Conservation (phyloP, 192 early-diverging fungal genomes). For the Nowakowskiella sp. region DNA sequence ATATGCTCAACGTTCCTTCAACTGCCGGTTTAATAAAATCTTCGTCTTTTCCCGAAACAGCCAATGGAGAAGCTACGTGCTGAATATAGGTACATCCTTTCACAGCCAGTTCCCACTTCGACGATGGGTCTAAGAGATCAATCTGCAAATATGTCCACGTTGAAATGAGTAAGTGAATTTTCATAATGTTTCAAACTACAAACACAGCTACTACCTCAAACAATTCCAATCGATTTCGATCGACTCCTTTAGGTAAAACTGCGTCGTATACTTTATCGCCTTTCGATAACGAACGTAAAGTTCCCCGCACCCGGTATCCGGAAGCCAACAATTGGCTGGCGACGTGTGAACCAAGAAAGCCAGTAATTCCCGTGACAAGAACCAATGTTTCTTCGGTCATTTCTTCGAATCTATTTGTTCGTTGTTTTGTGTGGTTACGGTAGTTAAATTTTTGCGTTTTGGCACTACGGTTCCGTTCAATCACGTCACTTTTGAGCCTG, state of each 20-base stretch:
- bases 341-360: constrained; percentile 32
- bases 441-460: too few species aligned
- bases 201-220: constrained; percentile 11
- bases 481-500: too few species aligned
- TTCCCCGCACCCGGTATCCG: constrained; percentile 33
- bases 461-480: too few species aligned
- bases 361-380: constrained; percentile 39
- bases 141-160: background rate
- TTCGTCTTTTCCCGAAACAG: constrained; percentile 18
- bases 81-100: constrained; percentile 27
- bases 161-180: constrained; percentile 9
- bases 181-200: constrained; percentile 17
- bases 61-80: constrained; percentile 36
- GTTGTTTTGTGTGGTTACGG: too few species aligned
- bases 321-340: constrained; percentile 31
- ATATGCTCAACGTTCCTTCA: constrained; percentile 31
- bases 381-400: too few species aligned
- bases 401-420: too few species aligned
- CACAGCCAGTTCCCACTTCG: too few species aligned
- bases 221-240: too few species aligned
- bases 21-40: constrained; percentile 38
- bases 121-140: too few species aligned
- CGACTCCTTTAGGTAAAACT: background rate
- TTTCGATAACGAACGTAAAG: constrained; percentile 25
- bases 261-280: background rate